Evolutionary conservation across 352 stramenopile species (phyloP), one percentile per base, ranked within the genome.

Genomic region (Blastocystis sp.): DNA sequence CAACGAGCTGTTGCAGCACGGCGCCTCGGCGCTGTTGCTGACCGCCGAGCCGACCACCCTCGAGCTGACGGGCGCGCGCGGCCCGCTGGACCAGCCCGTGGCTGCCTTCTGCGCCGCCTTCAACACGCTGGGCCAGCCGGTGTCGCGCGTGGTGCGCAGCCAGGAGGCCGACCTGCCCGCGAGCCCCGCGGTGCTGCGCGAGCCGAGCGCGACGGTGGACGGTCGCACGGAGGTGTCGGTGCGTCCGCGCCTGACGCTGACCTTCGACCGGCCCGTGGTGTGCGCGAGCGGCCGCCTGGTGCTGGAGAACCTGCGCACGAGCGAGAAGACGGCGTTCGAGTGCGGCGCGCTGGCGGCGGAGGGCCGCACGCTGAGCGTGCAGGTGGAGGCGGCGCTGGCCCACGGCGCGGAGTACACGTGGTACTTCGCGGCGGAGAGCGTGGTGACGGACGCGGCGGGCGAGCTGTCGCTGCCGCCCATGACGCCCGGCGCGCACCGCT

Each of bases 211-310:
- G 17, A 62, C 40, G 3, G n/a, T 81, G 48, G 48, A 81, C 34
- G 71, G 71, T 17, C 48, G 48, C 7, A 41, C 40, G 71, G 71
- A 81, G 9, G 71, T 81, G 45, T 81, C 71, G n/a, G 38, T 81
- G n/a, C 45, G 38, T 21, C 71, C 71, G n/a, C n/a, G 28, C 38
- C 38, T 81, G 17, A 4, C 28, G 28, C 23, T 81, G 2, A 66
- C 56, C 2, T 81, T 62, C 43, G 71, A 81, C 43, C 71, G 53
- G 10, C 21, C 23, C 9, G 45, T 81, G 9, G 17, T 41, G 71
- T 38, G 52, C 53, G 2, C 48, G 4, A 23, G 23, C 38, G 71
- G 40, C 21, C 19, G 21, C 19, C 48, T 81, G 5, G 45, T 81
- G 11, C 2, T 81, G n/a, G 69, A 79, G 69, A 60, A 79, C 56